A percentile compares a stretch with the other conserved stretches of the same genome.
Evolutionary conservation across 2,329 filamentous ascomycete genomes (phyloP).

Genomic region (Clonostachys rosea): DNA sequence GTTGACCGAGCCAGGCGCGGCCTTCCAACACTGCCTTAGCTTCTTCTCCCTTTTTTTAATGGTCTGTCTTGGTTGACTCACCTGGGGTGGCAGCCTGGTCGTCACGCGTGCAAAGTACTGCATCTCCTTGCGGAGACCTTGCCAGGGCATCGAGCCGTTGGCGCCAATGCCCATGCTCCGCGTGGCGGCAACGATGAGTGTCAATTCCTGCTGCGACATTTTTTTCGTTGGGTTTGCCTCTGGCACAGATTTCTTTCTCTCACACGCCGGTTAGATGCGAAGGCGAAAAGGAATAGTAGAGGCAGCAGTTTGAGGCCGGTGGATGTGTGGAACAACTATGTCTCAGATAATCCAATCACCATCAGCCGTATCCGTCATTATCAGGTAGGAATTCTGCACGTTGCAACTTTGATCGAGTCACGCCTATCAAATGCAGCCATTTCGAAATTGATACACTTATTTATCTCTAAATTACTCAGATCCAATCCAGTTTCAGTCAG

Average conservation of each 20-base stretch:
- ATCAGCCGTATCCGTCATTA: no score
- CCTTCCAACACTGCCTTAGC: not conserved
- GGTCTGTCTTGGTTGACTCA: conserved; percentile 9
- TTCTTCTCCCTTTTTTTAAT: no score
- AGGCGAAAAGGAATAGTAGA: not conserved
- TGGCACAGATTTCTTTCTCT: not conserved
- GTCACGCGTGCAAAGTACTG: conserved; percentile 91
- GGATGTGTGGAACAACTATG: no score
- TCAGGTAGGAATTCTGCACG: no score
- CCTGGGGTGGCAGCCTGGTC: conserved; percentile 51
- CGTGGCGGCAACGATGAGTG: conserved; percentile 93
- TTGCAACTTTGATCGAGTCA: no score
- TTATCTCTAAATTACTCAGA: no score
- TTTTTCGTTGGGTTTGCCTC: not conserved
- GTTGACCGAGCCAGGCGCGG: conserved; percentile 39
- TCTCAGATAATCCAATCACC: no score
- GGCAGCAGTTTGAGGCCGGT: not conserved
- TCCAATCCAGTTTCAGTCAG: no score
- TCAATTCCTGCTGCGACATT: conserved; percentile 56
- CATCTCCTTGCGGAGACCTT: conserved; percentile 85
- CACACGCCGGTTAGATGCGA: not conserved
- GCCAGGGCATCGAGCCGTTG: conserved; percentile 80
- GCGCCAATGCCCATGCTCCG: conserved; percentile 84
- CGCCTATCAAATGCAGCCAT: no score
- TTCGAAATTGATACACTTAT: no score